Evolutionary conservation across 306 rosid genomes (phyloP).

Genomic region (Parietaria judaica): DNA sequence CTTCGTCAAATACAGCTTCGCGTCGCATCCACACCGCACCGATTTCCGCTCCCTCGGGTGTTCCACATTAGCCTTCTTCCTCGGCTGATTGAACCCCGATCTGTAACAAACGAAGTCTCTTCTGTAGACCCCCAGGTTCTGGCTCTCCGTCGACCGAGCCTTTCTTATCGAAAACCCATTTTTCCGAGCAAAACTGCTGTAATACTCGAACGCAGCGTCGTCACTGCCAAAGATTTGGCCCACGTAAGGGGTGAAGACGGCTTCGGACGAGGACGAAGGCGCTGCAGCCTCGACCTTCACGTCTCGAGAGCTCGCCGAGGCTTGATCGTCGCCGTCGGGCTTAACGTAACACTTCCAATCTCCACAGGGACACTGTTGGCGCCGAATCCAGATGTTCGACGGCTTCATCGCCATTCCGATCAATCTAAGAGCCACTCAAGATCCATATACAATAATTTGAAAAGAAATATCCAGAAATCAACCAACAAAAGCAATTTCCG

Average conservation of each 20-base stretch:
- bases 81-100: conserved; percentile 63
- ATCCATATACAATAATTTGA: background rate
- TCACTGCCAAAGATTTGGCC: conserved; percentile 62
- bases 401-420: conserved; percentile 32
- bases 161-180: conserved; percentile 64
- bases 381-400: conserved; percentile 44
- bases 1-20: conserved; percentile 59
- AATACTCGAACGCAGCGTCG: conserved; percentile 55
- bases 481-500: background rate
- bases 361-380: conserved; percentile 63
- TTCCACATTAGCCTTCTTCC: conserved; percentile 59
- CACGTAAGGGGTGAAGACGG: conserved; percentile 60
- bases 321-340: conserved; percentile 47
- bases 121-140: conserved; percentile 52
- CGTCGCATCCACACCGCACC: conserved; percentile 66
- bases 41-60: conserved; percentile 68
- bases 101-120: conserved; percentile 64
- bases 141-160: conserved; percentile 68
- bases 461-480: background rate
- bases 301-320: conserved; percentile 29
- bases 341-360: conserved; percentile 63
- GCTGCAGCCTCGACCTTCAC: conserved; percentile 33
- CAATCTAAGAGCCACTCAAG: background rate
- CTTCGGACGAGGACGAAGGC: conserved; percentile 31
- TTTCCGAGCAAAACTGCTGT: conserved; percentile 54